Evolutionary conservation across 2,329 filamentous ascomycete genomes (phyloP).

Genomic region (Botrytis fabae): DNA sequence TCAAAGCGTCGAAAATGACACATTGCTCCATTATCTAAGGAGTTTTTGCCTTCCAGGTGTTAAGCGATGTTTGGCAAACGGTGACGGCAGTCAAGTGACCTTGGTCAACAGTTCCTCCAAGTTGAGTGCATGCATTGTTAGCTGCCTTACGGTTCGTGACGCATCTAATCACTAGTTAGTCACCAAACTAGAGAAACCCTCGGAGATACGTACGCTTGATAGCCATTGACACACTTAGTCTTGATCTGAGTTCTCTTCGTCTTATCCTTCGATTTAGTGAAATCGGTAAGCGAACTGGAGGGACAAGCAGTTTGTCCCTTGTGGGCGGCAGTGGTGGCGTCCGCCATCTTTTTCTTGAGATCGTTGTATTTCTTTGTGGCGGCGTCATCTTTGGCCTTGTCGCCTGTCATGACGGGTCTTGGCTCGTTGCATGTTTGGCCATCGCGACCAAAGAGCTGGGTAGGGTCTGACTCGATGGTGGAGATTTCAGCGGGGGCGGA

Average conservation of each 20-base stretch:
- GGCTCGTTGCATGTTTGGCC: conserved; percentile 5
- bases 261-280: not conserved
- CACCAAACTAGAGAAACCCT: not conserved
- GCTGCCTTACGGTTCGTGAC: not conserved
- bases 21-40: not conserved
- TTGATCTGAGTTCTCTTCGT: not conserved
- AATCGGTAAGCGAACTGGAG: not conserved
- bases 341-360: not conserved
- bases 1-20: not conserved
- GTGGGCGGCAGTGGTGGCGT: not conserved
- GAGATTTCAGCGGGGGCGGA: not conserved
- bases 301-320: not conserved
- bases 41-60: conserved; percentile 4
- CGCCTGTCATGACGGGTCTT: not conserved
- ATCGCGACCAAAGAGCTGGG: not conserved
- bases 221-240: not conserved
- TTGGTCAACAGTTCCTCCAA: not conserved
- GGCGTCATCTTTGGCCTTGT: not conserved
- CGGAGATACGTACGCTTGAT: not conserved
- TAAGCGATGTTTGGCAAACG: not conserved
- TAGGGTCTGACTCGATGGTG: not conserved
- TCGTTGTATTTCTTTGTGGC: not conserved
- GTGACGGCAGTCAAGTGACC: not conserved
- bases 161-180: not conserved
- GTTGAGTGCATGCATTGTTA: not conserved